Conservation (phyloP, 345 rosid species). For the Populus ilicifolia region DNA sequence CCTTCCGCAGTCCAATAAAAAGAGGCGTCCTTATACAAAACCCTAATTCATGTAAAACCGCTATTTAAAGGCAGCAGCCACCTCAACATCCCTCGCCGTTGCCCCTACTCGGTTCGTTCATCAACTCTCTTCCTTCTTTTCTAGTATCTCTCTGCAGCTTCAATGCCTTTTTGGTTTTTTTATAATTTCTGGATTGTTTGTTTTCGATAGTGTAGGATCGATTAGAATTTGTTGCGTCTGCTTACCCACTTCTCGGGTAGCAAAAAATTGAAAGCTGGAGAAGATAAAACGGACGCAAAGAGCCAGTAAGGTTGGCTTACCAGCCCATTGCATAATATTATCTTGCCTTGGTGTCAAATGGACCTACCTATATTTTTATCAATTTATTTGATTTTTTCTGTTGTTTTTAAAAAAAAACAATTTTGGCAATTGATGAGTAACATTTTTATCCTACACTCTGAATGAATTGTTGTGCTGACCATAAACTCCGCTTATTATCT, state of each 20-base stretch:
- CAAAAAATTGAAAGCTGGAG: slow-evolving; percentile 22
- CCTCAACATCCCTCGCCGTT: not conserved
- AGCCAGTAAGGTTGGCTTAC: slow-evolving; percentile 49
- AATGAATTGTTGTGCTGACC: slow-evolving; percentile 33
- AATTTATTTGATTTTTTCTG: not conserved
- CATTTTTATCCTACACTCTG: slow-evolving; percentile 50
- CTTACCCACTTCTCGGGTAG: slow-evolving; percentile 40
- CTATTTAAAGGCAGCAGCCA: not conserved
- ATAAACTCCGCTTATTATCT: slow-evolving; percentile 52
- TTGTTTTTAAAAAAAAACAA: not conserved
- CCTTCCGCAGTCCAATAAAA: not conserved
- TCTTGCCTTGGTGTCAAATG: slow-evolving; percentile 58
- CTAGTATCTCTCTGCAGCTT: not conserved
- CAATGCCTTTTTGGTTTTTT: not conserved
- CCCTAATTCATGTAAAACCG: not conserved
- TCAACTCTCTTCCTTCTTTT: no score
- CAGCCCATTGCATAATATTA: slow-evolving; percentile 45
- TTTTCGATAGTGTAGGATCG: no score
- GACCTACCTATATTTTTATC: slow-evolving; percentile 35
- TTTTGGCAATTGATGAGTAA: slow-evolving; percentile 41
- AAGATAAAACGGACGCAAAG: slow-evolving; percentile 52
- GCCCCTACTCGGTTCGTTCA: no score
- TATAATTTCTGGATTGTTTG: no score
- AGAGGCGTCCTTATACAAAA: not conserved
- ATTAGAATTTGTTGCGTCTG: slow-evolving; percentile 36